Evolutionary conservation across 2,329 filamentous ascomycete genomes (phyloP), one percentile per base, ranked within the genome.

Genomic region (Fusarium anthophilum): DNA sequence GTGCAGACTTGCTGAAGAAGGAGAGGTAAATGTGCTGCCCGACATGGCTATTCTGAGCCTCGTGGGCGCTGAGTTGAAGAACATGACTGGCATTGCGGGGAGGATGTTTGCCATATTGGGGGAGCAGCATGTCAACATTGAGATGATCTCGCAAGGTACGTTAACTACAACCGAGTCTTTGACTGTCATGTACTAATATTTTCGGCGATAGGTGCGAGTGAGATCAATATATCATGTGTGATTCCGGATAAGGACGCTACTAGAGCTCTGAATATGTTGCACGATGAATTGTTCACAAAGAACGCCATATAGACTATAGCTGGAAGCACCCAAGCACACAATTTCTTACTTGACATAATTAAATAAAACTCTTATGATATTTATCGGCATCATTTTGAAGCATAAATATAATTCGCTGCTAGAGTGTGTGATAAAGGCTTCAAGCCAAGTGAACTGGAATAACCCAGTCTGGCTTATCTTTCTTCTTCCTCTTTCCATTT

Each of bases 141-240:
- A 55, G 22, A 55, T 55, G 53, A 55, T 55, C 15, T 55, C 53
- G 11, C 53, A 55, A 28, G 53, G 53, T 55, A 43, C 10, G 37
- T 41, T 3, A n/a, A 28, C 8, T 17, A 2, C 18, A 10, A 7
- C 11, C 4, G 15, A n/a, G 6, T 22, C 14, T 9, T 22, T 41
- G 8, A 17, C 4, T 1, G 4, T 2, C 8, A 2, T 12, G 8
- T 43, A 12, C 53, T 55, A n/a, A 55, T 30, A 14, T 24, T 2
- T 13, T 22, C 1, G 7, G 10, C 18, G 6, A 24, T 3, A 55
- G 53, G 53, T 9, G 53, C 53, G 3, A 55, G 53, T 28, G 53
- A 55, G 37, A 55, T 55, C 2, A 55, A 55, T 5, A 55, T 55
- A n/a, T 55, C 53, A 4, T 55, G 53, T 30, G 53, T 55, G 26